Evolutionary conservation across 768 basidiomycete genomes (phyloP).

Genomic region (Boletus speciosus): DNA sequence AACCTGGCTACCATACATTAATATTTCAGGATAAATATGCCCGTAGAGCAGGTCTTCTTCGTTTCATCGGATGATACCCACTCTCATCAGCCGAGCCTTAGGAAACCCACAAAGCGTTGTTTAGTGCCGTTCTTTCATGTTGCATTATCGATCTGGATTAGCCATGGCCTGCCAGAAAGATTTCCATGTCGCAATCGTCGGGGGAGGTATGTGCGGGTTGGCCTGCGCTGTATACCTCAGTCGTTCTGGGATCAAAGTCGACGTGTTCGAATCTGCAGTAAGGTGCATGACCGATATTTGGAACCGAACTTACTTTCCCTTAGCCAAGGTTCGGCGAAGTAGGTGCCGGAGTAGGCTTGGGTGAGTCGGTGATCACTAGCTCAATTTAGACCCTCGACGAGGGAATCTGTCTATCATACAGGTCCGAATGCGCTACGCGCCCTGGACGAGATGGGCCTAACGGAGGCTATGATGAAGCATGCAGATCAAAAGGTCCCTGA

Average conservation of each 20-base stretch:
- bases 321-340: constrained; percentile 50
- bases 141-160: background rate
- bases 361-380: constrained; percentile 22
- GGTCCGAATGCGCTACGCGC: constrained; percentile 51
- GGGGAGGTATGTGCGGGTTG: constrained; percentile 54
- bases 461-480: constrained; percentile 40
- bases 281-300: background rate
- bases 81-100: background rate
- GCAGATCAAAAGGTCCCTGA: constrained; percentile 34
- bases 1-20: background rate
- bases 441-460: constrained; percentile 41
- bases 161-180: constrained; percentile 28
- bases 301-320: background rate
- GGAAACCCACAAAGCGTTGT: background rate
- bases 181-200: constrained; percentile 51
- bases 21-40: background rate
- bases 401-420: constrained; percentile 10
- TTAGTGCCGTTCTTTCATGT: background rate
- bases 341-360: constrained; percentile 54
- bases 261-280: constrained; percentile 55
- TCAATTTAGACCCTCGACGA: background rate
- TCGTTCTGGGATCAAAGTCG: constrained; percentile 41
- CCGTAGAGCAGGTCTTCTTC: background rate
- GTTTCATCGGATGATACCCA: background rate
- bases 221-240: constrained; percentile 44